Conservation (phyloP, 2,329 filamentous ascomycete species). For the Macrophomina tecta region DNA sequence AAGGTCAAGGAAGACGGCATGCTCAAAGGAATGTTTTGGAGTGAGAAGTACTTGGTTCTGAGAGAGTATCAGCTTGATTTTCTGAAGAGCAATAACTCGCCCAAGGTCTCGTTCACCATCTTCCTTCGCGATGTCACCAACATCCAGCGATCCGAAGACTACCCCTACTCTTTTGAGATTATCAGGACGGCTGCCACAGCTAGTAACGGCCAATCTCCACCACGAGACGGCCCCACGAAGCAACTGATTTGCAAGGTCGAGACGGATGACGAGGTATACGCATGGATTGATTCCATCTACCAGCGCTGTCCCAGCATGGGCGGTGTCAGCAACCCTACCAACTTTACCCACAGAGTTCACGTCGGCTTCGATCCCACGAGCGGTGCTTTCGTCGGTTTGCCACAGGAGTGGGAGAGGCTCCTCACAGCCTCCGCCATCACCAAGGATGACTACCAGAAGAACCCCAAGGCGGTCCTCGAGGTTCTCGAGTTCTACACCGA, state of each 20-base stretch:
- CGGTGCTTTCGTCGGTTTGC: conserved; percentile 91
- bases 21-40: conserved; percentile 82
- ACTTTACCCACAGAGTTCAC: conserved; percentile 96
- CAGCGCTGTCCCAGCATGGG: conserved; percentile 96
- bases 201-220: conserved; percentile 65
- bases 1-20: conserved; percentile 91
- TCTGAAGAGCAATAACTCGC: conserved; percentile 83
- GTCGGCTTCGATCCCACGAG: conserved; percentile 96
- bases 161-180: conserved; percentile 92
- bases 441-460: conserved; percentile 97
- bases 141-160: conserved; percentile 88
- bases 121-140: conserved; percentile 86
- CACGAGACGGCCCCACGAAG: conserved; percentile 80
- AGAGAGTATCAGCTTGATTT: conserved; percentile 94
- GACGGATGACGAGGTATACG: conserved; percentile 94
- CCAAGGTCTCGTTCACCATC: conserved; percentile 83
- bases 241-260: conserved; percentile 93
- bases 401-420: conserved; percentile 95
- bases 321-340: conserved; percentile 96
- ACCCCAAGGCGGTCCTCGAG: conserved; percentile 75
- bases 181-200: conserved; percentile 73
- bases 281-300: conserved; percentile 99
- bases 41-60: conserved; percentile 88
- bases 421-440: conserved; percentile 96
- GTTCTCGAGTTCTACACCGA: conserved; percentile 86